phyloP scores from a whole-genome alignment of 768 basidiomycete genomes.

The Podaxis pistillaris region DNA sequence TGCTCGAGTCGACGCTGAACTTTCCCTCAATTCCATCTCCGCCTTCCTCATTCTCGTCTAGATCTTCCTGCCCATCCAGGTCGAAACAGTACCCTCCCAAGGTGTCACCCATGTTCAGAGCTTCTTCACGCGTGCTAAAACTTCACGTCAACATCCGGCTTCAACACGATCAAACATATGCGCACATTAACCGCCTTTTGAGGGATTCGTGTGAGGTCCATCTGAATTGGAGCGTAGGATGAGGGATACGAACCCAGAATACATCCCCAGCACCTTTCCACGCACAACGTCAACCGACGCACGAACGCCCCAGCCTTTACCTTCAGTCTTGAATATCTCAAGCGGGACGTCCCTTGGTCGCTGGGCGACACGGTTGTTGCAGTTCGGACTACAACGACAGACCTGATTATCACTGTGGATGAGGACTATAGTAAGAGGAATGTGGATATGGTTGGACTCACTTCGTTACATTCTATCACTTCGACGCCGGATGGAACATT shows the following conservation, averaged over 20 bases:
- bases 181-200: constrained; percentile 9
- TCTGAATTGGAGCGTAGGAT: background rate
- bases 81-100: constrained; percentile 57
- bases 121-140: constrained; percentile 41
- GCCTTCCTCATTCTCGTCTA: constrained; percentile 25
- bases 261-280: constrained; percentile 67
- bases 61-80: constrained; percentile 54
- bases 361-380: constrained; percentile 64
- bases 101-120: constrained; percentile 33
- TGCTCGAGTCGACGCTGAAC: constrained; percentile 58
- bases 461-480: constrained; percentile 68
- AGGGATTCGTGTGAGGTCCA: background rate
- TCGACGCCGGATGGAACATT: constrained; percentile 40
- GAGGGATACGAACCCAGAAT: constrained; percentile 53
- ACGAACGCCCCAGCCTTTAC: constrained; percentile 68
- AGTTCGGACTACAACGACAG: constrained; percentile 44
- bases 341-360: constrained; percentile 52
- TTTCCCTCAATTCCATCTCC: constrained; percentile 26
- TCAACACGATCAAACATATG: background rate
- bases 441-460: constrained; percentile 18
- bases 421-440: background rate
- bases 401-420: constrained; percentile 24
- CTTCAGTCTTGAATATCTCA: constrained; percentile 63
- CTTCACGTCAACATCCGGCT: background rate
- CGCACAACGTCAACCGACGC: constrained; percentile 34